These are phyloP conservation scores for Dioscorea zingiberensis DNA, from an alignment of 106 monocot genomes.

Conservation along the genomic window DNA sequence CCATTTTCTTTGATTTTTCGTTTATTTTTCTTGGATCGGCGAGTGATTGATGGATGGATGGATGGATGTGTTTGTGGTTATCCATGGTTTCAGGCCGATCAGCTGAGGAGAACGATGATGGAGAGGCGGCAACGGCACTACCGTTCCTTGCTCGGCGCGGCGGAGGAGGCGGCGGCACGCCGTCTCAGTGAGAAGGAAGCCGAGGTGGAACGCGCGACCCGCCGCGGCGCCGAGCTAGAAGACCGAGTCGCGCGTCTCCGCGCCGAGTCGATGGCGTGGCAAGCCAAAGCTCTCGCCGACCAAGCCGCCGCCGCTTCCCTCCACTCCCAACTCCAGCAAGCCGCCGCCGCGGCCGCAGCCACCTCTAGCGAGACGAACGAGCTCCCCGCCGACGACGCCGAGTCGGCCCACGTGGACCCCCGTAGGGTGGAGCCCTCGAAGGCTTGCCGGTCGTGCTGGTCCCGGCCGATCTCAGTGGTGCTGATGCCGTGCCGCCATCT, in stretches of 20 bases:
- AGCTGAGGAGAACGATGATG: constrained; percentile 54
- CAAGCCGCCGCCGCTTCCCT: constrained; percentile 58
- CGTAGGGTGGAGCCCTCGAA: constrained; percentile 15
- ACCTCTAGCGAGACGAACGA: constrained; percentile 11
- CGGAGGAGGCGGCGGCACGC: constrained; percentile 35
- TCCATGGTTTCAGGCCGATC: constrained; percentile 43
- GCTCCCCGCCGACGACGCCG: constrained; percentile 48
- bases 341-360: constrained; percentile 15
- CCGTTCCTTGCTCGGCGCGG: constrained; percentile 37
- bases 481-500: constrained; percentile 72
- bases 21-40: background rate
- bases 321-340: constrained; percentile 61
- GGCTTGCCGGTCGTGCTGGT: constrained; percentile 45
- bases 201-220: constrained; percentile 43
- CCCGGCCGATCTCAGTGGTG: constrained; percentile 32
- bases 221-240: constrained; percentile 61
- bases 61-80: too few relatives aligned
- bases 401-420: constrained; percentile 71
- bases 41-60: background rate
- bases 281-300: constrained; percentile 64
- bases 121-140: constrained; percentile 42
- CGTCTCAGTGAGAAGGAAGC: constrained; percentile 56
- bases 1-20: background rate
- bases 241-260: constrained; percentile 39
- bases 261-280: constrained; percentile 65